phyloP scores from a whole-genome alignment of 2,329 filamentous ascomycete species.

The Arachnopeziza araneosa region DNA sequence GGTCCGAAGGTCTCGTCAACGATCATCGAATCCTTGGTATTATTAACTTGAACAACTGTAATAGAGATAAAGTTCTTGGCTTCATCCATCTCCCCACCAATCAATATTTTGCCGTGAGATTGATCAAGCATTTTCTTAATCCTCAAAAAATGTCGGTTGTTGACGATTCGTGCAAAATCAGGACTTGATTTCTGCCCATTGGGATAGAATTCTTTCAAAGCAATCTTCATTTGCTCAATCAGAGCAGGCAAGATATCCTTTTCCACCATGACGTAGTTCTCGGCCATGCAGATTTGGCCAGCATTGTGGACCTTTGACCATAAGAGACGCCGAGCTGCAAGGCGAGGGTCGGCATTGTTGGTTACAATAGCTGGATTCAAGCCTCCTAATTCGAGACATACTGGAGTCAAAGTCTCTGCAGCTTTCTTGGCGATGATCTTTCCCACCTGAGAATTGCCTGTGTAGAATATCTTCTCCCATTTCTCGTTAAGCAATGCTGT shows the following conservation, averaged over 20 bases:
- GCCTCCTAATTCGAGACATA: constrained; percentile 85
- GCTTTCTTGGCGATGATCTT: constrained; percentile 88
- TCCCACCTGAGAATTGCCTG: constrained; percentile 71
- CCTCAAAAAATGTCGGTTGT: constrained; percentile 70
- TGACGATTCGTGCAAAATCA: constrained; percentile 78
- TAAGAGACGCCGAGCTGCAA: constrained; percentile 77
- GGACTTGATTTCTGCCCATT: constrained; percentile 70
- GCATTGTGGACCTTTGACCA: constrained; percentile 87
- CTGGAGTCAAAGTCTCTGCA: constrained; percentile 80
- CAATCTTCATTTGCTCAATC: constrained; percentile 65
- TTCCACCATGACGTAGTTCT: constrained; percentile 89
- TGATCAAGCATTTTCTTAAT: constrained; percentile 89
- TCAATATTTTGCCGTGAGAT: constrained; percentile 74
- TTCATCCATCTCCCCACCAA: constrained; percentile 81
- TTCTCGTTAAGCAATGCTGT: constrained; percentile 78
- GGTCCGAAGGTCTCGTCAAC: constrained; percentile 87
- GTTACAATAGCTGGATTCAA: constrained; percentile 89
- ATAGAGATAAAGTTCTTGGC: constrained; percentile 80
- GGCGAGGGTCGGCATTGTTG: constrained; percentile 68
- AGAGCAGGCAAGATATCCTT: constrained; percentile 65
- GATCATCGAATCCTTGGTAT: constrained; percentile 70
- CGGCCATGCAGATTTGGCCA: constrained; percentile 86
- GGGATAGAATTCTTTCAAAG: constrained; percentile 75
- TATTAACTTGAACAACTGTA: constrained; percentile 81
- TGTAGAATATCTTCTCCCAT: constrained; percentile 99